Evolutionary conservation across 2,329 filamentous ascomycete genomes (phyloP).

Genomic region (Proliferodiscus dingleyae): DNA sequence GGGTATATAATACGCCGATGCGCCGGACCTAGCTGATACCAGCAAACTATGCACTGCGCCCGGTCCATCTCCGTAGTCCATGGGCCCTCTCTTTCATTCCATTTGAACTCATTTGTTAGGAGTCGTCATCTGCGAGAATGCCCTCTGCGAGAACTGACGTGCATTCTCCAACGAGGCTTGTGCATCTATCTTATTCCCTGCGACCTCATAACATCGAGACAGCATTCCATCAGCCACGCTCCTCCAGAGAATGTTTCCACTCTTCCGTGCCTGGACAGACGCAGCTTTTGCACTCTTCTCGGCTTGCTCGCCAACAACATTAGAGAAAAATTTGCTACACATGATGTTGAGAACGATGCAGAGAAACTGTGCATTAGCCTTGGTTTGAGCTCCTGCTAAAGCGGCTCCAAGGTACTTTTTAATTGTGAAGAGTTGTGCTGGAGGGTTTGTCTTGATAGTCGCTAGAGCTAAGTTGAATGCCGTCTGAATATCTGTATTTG

Average conservation of each 20-base stretch:
- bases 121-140: conserved; percentile 10
- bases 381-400: conserved; percentile 62
- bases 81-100: background rate
- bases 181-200: conserved; percentile 57
- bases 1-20: conserved; percentile 23
- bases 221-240: conserved; percentile 78
- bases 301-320: conserved; percentile 69
- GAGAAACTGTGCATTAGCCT: conserved; percentile 74
- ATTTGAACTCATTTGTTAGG: background rate
- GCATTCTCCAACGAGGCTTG: conserved; percentile 40
- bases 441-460: conserved; percentile 57
- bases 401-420: conserved; percentile 75
- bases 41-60: conserved; percentile 1
- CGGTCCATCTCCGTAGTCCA: background rate
- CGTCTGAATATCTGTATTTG: conserved; percentile 69
- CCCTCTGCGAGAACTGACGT: conserved; percentile 22
- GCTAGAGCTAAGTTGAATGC: conserved; percentile 74
- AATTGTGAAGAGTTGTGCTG: conserved; percentile 64
- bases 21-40: background rate
- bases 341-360: conserved; percentile 81
- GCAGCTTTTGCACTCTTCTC: conserved; percentile 71
- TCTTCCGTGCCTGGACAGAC: conserved; percentile 61
- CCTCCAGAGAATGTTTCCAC: conserved; percentile 70
- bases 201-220: conserved; percentile 67
- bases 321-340: conserved; percentile 60